Conservation (phyloP, 345 rosid species). For the Moricandia arvensis region DNA sequence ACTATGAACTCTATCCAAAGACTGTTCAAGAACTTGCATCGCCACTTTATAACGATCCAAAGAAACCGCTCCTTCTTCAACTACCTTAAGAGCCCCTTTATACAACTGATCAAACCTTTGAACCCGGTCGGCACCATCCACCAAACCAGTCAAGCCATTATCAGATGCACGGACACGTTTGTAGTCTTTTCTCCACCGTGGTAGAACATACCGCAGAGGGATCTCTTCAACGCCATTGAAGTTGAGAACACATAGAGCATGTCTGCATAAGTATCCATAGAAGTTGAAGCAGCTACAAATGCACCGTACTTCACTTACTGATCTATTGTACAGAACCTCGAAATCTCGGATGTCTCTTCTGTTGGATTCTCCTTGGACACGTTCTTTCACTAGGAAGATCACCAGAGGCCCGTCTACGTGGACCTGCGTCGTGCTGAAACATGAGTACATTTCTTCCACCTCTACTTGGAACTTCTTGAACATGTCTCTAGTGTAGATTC, state of each 20-base stretch:
- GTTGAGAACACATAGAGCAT: slow-evolving; percentile 73
- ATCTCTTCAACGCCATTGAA: slow-evolving; percentile 74
- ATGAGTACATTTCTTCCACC: slow-evolving; percentile 84
- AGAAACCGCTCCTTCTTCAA: slow-evolving; percentile 68
- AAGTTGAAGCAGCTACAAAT: slow-evolving; percentile 82
- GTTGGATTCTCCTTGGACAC: slow-evolving; percentile 54
- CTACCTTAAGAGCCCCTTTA: slow-evolving; percentile 55
- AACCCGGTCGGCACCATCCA: slow-evolving; percentile 31
- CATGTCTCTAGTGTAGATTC: slow-evolving; percentile 59
- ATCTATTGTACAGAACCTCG: slow-evolving; percentile 73
- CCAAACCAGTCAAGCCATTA: slow-evolving; percentile 16
- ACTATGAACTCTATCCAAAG: slow-evolving; percentile 52
- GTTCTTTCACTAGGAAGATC: slow-evolving; percentile 78
- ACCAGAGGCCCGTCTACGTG: slow-evolving; percentile 60
- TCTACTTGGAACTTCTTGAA: slow-evolving; percentile 77
- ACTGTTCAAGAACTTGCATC: slow-evolving; percentile 50
- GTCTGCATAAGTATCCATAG: slow-evolving; percentile 82
- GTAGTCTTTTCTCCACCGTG: slow-evolving; percentile 70
- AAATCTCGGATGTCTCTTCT: slow-evolving; percentile 59
- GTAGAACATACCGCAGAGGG: slow-evolving; percentile 54
- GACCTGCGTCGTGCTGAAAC: slow-evolving; percentile 73
- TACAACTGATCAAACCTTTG: slow-evolving; percentile 62
- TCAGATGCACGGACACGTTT: slow-evolving; percentile 48
- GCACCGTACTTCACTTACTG: slow-evolving; percentile 75
- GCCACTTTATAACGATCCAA: slow-evolving; percentile 61